Conservation (phyloP, 1,139 yeast species). For the Blastobotrys petasosporus region DNA sequence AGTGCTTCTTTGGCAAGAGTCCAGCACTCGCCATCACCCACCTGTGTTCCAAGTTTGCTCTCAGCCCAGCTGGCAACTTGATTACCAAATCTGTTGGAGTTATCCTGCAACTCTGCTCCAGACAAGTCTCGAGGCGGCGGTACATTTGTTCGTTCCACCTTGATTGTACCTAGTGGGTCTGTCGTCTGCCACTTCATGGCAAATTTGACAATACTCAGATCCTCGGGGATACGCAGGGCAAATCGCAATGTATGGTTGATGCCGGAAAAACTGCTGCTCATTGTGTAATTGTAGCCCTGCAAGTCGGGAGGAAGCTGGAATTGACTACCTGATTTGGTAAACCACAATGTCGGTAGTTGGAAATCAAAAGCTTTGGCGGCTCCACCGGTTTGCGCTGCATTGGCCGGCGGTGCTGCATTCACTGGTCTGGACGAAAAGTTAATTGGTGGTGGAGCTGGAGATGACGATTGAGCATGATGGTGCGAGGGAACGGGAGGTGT, state of each 20-base stretch:
- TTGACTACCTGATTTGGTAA: constrained; percentile 20
- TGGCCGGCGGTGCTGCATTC: constrained; percentile 9
- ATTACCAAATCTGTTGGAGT: constrained; percentile 35
- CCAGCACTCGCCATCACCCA: constrained; percentile 78
- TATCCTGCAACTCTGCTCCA: constrained; percentile 34
- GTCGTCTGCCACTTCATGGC: constrained; percentile 42
- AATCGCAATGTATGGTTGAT: constrained; percentile 20
- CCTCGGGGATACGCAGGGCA: constrained; percentile 41
- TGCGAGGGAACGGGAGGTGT: constrained; percentile 3
- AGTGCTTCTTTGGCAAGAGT: constrained; percentile 64
- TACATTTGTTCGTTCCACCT: constrained; percentile 36
- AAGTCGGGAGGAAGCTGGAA: constrained; percentile 26
- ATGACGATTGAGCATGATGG: neutral
- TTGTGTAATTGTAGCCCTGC: constrained; percentile 21
- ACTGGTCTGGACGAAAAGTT: constrained; percentile 11
- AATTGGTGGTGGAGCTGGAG: constrained; percentile 6
- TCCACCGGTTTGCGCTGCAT: constrained; percentile 12
- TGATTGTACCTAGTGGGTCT: constrained; percentile 29
- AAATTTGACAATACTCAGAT: constrained; percentile 45
- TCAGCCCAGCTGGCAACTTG: constrained; percentile 61
- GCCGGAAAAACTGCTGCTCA: constrained; percentile 17
- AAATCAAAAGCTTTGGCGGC: constrained; percentile 21
- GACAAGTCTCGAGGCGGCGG: constrained; percentile 51
- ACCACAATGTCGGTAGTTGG: constrained; percentile 27
- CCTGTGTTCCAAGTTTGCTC: constrained; percentile 46